These are phyloP conservation scores for Cenchrus purpureus DNA, from an alignment of 176 grass and related monocot genomes.

Conservation along the genomic window DNA sequence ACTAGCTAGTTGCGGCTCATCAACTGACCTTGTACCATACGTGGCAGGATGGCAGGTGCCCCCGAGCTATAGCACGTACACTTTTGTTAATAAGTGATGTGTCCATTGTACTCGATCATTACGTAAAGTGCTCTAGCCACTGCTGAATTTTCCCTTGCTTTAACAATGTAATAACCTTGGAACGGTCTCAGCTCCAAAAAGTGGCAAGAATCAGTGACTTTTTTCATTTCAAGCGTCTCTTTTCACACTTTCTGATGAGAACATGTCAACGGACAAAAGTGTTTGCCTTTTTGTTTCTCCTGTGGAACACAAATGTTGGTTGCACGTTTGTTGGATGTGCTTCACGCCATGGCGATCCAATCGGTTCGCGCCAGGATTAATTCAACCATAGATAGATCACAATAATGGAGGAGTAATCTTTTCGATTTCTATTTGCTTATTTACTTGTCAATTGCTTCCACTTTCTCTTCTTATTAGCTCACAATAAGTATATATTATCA, in stretches of 20 bases:
- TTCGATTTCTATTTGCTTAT: too few species aligned
- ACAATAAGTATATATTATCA: background rate
- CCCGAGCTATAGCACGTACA: background rate
- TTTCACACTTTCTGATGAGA: background rate
- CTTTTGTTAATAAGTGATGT: background rate
- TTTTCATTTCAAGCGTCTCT: background rate
- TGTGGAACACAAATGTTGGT: constrained; percentile 3
- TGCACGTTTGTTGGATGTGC: background rate
- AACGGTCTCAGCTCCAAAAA: background rate
- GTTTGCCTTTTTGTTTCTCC: background rate
- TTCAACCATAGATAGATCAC: background rate
- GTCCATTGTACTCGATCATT: background rate
- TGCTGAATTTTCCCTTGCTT: background rate
- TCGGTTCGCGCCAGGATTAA: constrained; percentile 1
- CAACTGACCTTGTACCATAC: background rate
- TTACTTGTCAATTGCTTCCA: constrained; percentile 4
- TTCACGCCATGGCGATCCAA: background rate
- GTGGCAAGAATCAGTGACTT: background rate
- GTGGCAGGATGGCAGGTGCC: background rate
- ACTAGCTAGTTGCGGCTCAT: background rate
- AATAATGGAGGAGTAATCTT: background rate
- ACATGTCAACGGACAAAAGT: constrained; percentile 8
- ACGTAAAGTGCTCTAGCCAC: constrained; percentile 1
- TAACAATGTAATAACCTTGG: background rate
- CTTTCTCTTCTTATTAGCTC: background rate